Evolutionary conservation across 768 basidiomycete genomes (phyloP).

Genomic region (Russula sp.): DNA sequence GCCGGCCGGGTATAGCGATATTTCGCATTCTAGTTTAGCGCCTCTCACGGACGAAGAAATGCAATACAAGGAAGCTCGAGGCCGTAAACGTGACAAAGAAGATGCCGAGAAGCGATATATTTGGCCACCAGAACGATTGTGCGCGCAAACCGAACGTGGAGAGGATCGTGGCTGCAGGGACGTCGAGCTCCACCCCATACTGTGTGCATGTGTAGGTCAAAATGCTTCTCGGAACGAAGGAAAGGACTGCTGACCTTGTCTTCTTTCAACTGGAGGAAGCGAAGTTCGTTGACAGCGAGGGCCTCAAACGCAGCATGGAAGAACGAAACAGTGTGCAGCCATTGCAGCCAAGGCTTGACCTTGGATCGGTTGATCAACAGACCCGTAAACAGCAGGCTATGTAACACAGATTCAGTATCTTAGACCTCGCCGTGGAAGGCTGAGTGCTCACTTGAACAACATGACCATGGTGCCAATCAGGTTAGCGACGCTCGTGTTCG

Average conservation of each 20-base stretch:
- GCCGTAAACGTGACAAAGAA: constrained; percentile 79
- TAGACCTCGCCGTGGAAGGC: constrained; percentile 15
- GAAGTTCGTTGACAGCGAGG: constrained; percentile 92
- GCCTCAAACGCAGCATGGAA: constrained; percentile 99
- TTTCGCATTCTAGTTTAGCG: constrained; percentile 28
- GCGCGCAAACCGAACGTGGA: constrained; percentile 90
- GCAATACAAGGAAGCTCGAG: constrained; percentile 70
- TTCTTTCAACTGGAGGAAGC: constrained; percentile 90
- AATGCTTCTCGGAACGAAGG: background rate
- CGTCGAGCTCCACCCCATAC: constrained; percentile 96
- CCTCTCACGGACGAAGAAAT: constrained; percentile 85
- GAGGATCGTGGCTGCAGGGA: constrained; percentile 92
- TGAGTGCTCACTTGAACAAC: constrained; percentile 89
- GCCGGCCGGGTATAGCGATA: constrained; percentile 1
- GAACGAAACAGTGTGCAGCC: constrained; percentile 90
- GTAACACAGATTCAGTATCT: background rate
- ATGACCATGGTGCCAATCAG: constrained; percentile 92
- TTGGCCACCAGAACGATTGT: constrained; percentile 99
- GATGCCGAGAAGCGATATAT: constrained; percentile 76
- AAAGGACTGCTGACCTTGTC: constrained; percentile 53
- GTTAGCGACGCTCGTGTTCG: constrained; percentile 82
- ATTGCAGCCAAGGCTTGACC: constrained; percentile 61
- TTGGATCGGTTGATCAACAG: constrained; percentile 91
- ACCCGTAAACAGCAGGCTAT: constrained; percentile 90
- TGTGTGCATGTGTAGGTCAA: constrained; percentile 30